Evolutionary conservation across 257 asterid genomes (phyloP), one percentile per base, ranked within the genome.

Genomic region (Fraxinus anomala): DNA sequence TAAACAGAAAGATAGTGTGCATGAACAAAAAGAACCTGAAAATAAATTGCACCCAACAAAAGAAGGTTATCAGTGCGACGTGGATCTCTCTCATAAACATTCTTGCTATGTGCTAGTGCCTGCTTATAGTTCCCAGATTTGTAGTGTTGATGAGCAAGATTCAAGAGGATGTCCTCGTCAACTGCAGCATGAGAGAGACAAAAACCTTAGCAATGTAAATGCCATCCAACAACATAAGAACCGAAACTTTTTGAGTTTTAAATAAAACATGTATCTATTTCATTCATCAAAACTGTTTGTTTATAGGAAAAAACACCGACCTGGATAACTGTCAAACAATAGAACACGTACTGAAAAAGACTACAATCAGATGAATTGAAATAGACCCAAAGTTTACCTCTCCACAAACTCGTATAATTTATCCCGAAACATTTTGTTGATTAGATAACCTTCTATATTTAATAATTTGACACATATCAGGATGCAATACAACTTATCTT

Each of bases 31-130:
- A 77, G 73, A 80, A 96, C 99, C 99, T 96, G 97, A 87, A 92
- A 96, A 88, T 89, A 91, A 73, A 88, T 82, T 67, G 99, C 99
- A 63, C 99, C 99, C 82, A 93, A 72, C 63, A 96, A 91, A 77
- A 96, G 99, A 81, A 96, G 99, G 83, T 93, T 96, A 81, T 96
- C 97, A 30, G 99, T 93, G 73, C 98, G 99, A 3, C 85, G 82
- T 70, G 92, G 92, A 84, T 89, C 89, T 82, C 97, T 87, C 80
- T 96, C 98, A 82, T 92, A 89, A 44, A 96, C 96, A 54, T 91
- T 76, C 87, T 89, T 91, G 89, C 99, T 90, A 59, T 96, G 92
- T 76, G 92, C 98, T 79, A 96, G 83, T 6, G 99, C 97, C 87
- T 87, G 92, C 84, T 90, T 89, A 88, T 88, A 96, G 81, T 91